A percentile compares a stretch with the other conserved stretches of the same genome.
phyloP scores from a whole-genome alignment of 371 early-diverging fungal species.

The Zychaea mexicana region DNA sequence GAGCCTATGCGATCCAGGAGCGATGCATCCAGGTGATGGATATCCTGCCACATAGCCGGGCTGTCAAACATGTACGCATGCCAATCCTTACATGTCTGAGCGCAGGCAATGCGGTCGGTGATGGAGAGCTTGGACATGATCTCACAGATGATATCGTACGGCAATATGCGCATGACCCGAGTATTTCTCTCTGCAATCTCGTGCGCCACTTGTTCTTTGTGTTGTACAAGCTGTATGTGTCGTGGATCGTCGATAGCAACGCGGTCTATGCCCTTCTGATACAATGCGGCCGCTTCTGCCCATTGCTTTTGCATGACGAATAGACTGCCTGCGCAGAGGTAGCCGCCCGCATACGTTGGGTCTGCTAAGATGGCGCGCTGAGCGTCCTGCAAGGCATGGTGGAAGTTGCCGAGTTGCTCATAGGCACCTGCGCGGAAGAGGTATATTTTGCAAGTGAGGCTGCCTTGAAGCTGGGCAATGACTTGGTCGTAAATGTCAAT shows the following conservation, averaged over 20 bases:
- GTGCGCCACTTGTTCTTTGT: not conserved
- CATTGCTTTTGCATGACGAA: not conserved
- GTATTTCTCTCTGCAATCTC: not conserved
- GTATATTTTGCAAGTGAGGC: not conserved
- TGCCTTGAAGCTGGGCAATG: not conserved
- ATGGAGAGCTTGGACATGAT: not conserved
- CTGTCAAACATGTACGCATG: not conserved
- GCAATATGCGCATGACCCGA: not conserved
- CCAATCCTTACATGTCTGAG: not conserved
- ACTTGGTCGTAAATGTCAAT: not conserved
- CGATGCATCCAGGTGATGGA: not conserved
- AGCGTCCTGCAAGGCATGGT: not conserved
- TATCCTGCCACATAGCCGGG: constrained; percentile 2
- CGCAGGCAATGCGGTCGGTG: not conserved
- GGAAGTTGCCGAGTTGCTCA: not conserved
- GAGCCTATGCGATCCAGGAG: not conserved
- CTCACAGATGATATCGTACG: not conserved
- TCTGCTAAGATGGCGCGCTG: not conserved
- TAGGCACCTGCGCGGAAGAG: not conserved
- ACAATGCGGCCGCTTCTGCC: not conserved
- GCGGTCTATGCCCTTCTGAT: not conserved
- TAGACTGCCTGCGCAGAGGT: not conserved
- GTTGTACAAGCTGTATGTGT: not conserved
- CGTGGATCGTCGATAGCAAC: not conserved
- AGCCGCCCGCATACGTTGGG: not conserved